These are phyloP conservation scores for Aquilaria malaccensis DNA, from an alignment of 345 rosid genomes.

Conservation along the genomic window DNA sequence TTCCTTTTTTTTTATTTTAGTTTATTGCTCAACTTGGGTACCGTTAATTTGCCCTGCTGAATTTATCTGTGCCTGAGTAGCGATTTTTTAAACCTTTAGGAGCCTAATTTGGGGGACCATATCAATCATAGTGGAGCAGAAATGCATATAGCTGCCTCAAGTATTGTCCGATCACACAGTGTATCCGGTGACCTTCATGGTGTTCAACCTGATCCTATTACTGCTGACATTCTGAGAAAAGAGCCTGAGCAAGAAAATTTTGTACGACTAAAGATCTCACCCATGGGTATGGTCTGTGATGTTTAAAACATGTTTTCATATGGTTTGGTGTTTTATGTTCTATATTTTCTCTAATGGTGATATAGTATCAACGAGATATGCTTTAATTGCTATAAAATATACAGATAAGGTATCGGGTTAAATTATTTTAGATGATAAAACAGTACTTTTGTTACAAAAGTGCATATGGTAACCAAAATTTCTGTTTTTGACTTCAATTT, in stretches of 20 bases:
- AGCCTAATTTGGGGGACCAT: constrained; percentile 31
- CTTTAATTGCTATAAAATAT: too few relatives aligned
- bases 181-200: constrained; percentile 95
- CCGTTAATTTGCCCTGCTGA: too few relatives aligned
- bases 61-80: neutral
- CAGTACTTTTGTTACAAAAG: too few relatives aligned
- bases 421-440: too few relatives aligned
- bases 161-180: constrained; percentile 93
- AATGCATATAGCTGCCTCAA: constrained; percentile 53
- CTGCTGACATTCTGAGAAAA: constrained; percentile 96
- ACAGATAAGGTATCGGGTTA: too few relatives aligned
- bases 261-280: constrained; percentile 71
- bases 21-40: too few relatives aligned
- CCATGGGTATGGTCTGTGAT: constrained; percentile 39
- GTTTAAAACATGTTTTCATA: neutral
- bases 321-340: neutral
- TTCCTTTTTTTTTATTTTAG: neutral
- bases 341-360: neutral
- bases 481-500: neutral
- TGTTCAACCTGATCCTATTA: constrained; percentile 97
- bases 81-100: constrained; percentile 25
- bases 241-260: constrained; percentile 98
- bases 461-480: too few relatives aligned
- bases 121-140: constrained; percentile 55
- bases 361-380: neutral